phyloP scores from a whole-genome alignment of 2,329 filamentous ascomycete genomes.

The Aschersonia sp. region DNA sequence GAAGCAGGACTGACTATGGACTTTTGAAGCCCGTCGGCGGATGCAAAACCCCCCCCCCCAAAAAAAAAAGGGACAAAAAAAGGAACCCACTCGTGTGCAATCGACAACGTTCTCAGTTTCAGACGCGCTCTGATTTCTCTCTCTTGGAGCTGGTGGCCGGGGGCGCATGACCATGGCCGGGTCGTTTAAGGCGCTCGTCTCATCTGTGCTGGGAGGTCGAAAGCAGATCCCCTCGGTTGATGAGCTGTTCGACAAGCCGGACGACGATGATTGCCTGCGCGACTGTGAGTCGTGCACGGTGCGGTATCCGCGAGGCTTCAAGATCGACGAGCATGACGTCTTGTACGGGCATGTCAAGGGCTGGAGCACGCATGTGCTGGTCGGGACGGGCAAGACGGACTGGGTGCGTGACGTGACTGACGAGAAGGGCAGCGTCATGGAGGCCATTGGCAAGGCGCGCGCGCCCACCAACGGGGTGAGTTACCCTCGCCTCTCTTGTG shows the following conservation, averaged over 20 bases:
- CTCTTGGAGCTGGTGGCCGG: not conserved
- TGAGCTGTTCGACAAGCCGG: conserved; percentile 57
- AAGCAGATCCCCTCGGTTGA: conserved; percentile 13
- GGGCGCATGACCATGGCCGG: conserved; percentile 22
- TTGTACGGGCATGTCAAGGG: conserved; percentile 77
- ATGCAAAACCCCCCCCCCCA: no score
- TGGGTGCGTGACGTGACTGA: conserved; percentile 85
- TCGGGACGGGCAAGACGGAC: conserved; percentile 91
- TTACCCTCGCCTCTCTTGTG: conserved; percentile 7
- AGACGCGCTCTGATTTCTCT: not conserved
- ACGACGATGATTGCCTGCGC: conserved; percentile 78
- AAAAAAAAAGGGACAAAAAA: no score
- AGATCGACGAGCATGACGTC: conserved; percentile 62
- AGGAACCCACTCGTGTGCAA: no score
- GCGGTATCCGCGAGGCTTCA: conserved; percentile 57
- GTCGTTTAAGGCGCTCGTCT: conserved; percentile 18
- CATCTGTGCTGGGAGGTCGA: conserved; percentile 14
- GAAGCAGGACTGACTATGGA: no score
- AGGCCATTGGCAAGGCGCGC: conserved; percentile 47
- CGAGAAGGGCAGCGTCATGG: conserved; percentile 75
- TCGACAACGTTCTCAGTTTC: no score
- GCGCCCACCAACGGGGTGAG: conserved; percentile 56
- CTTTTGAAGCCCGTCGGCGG: no score
- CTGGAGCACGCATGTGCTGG: conserved; percentile 79
- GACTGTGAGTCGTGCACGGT: conserved; percentile 76